A percentile compares a stretch with the other conserved stretches of the same genome.
Conservation (phyloP, 306 rosid genomes). For the Trifolium fragiferum region DNA sequence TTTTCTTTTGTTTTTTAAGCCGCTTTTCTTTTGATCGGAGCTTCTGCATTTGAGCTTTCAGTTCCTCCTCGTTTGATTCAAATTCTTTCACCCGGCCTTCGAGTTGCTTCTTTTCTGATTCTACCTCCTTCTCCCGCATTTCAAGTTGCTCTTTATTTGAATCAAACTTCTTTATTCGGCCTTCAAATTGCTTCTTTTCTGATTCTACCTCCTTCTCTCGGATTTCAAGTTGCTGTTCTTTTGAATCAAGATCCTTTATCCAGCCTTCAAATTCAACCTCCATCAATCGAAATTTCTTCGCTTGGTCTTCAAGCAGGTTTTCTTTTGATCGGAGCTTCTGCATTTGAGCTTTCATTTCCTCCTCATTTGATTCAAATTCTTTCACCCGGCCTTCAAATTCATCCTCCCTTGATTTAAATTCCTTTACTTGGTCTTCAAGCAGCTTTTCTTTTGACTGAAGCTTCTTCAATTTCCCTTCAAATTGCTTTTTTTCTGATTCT, state of each 20-base stretch:
- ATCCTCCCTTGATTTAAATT: neutral
- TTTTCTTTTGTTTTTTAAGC: neutral
- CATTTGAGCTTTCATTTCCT: neutral
- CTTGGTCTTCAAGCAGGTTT: neutral
- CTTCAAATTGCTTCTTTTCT: neutral
- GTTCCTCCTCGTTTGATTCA: neutral
- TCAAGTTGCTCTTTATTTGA: neutral
- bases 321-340: slow-evolving; percentile 32
- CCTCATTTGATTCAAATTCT: slow-evolving; percentile 3
- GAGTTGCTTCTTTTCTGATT: no score
- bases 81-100: neutral
- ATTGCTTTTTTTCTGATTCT: neutral
- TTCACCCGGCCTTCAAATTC: neutral
- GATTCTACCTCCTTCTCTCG: neutral
- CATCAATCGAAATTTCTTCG: no score
- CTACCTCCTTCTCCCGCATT: neutral
- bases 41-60: neutral
- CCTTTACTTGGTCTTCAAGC: neutral
- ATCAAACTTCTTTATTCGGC: neutral
- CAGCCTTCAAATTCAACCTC: neutral
- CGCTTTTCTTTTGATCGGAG: neutral
- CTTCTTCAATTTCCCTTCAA: neutral
- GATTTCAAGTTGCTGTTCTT: no score
- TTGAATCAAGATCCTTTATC: neutral
- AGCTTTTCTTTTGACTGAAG: neutral